These are phyloP conservation scores for Vanilla planifolia DNA, from an alignment of 106 monocot species.

Conservation along the genomic window DNA sequence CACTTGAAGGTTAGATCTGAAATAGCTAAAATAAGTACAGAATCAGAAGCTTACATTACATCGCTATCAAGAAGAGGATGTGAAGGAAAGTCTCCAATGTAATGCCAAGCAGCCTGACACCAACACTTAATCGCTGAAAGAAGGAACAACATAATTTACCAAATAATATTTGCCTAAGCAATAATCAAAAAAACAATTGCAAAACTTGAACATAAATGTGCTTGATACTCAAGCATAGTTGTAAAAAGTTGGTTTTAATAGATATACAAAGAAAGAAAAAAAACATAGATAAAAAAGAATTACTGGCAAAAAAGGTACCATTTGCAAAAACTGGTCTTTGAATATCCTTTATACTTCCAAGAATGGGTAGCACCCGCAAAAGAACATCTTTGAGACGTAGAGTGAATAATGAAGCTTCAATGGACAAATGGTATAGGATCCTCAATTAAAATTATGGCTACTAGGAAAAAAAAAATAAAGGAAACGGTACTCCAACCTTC, in stretches of 20 bases:
- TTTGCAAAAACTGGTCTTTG: constrained; percentile 87
- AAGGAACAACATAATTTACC: not conserved
- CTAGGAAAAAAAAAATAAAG: constrained; percentile 8
- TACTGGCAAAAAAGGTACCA: constrained; percentile 40
- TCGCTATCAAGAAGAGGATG: constrained; percentile 66
- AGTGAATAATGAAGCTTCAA: constrained; percentile 84
- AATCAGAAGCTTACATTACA: constrained; percentile 61
- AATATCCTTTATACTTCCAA: constrained; percentile 72
- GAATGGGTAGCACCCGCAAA: constrained; percentile 72
- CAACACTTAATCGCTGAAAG: constrained; percentile 86
- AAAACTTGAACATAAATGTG: not conserved
- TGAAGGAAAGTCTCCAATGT: constrained; percentile 50
- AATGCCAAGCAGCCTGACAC: constrained; percentile 84
- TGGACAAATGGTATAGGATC: not conserved
- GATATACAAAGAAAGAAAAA: not conserved
- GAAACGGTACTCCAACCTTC: constrained; percentile 47
- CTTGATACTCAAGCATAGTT: not conserved
- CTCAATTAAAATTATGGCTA: not conserved
- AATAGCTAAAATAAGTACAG: not conserved
- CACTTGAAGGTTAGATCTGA: not conserved
- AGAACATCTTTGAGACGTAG: constrained; percentile 83
- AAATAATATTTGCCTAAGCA: not conserved
- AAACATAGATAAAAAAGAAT: not conserved
- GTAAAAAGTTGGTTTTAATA: not conserved
- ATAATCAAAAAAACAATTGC: constrained; percentile 9